Evolutionary conservation across 1,284 basidiomycete species (phyloP).

Genomic region (Ustilago vetiveriae): DNA sequence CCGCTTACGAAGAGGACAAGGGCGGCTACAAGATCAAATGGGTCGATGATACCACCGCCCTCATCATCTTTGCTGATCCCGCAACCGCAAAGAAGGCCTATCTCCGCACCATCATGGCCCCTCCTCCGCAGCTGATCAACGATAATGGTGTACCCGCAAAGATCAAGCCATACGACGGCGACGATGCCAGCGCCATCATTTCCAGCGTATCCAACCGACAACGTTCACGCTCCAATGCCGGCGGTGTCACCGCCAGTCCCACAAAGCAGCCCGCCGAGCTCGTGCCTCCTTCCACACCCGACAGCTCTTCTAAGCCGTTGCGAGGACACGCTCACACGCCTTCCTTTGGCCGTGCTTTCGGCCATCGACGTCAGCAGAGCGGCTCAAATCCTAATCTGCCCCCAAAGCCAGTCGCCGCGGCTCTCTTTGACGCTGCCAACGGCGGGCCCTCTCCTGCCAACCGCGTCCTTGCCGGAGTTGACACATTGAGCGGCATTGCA

Average conservation of each 20-base stretch:
- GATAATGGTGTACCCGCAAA: conserved; percentile 69
- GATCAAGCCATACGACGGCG: conserved; percentile 90
- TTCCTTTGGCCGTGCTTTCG: conserved; percentile 36
- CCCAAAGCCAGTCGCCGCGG: conserved; percentile 60
- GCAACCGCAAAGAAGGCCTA: conserved; percentile 87
- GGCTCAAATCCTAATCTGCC: conserved; percentile 56
- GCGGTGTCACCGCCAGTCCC: conserved; percentile 31
- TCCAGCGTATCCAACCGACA: conserved; percentile 78
- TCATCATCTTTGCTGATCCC: conserved; percentile 86
- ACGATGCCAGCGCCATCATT: conserved; percentile 90
- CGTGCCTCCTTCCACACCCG: conserved; percentile 19
- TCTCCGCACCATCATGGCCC: conserved; percentile 79
- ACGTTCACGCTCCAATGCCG: conserved; percentile 59
- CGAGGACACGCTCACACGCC: conserved; percentile 31
- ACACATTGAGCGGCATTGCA: conserved; percentile 45
- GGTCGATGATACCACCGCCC: conserved; percentile 93
- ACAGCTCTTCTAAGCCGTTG: conserved; percentile 23
- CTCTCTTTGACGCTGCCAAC: conserved; percentile 61
- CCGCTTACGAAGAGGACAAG: conserved; percentile 83
- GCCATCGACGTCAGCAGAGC: conserved; percentile 53
- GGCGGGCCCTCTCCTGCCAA: conserved; percentile 60
- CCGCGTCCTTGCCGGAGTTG: conserved; percentile 45
- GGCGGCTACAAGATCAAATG: conserved; percentile 99
- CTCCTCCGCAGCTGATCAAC: conserved; percentile 70
- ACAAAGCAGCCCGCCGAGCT: conserved; percentile 42